A percentile compares a stretch with the other conserved stretches of the same genome.
phyloP scores from a whole-genome alignment of 768 basidiomycete genomes.

The Trametes sanguinea region DNA sequence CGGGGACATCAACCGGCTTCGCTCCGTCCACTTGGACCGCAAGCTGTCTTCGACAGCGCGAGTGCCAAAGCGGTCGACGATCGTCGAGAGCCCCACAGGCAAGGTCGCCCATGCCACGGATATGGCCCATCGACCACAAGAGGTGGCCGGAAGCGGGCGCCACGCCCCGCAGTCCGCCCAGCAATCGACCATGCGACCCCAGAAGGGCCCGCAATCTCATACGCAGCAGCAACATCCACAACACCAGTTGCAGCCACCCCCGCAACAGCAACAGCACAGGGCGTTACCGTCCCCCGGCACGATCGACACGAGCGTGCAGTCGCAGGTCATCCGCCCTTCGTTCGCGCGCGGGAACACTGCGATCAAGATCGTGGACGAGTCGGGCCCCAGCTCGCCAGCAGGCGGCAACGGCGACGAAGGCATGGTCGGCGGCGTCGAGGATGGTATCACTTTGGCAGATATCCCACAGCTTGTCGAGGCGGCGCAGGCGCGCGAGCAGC shows the following conservation, averaged over 20 bases:
- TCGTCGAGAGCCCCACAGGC: conserved; percentile 93
- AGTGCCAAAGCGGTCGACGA: conserved; percentile 89
- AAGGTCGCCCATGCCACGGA: conserved; percentile 79
- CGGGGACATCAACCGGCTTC: conserved; percentile 91
- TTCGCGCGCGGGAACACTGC: conserved; percentile 81
- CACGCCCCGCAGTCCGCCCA: conserved; percentile 30
- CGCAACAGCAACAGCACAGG: conserved; percentile 34
- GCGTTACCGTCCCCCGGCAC: conserved; percentile 37
- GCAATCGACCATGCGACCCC: conserved; percentile 31
- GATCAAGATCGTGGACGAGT: conserved; percentile 87
- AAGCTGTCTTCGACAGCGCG: conserved; percentile 94
- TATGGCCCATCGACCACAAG: conserved; percentile 41
- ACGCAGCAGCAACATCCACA: conserved; percentile 25
- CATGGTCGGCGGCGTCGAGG: conserved; percentile 70
- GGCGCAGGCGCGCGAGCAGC: conserved; percentile 87
- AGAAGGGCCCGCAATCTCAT: conserved; percentile 16
- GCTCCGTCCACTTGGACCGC: conserved; percentile 91
- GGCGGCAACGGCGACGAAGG: conserved; percentile 45
- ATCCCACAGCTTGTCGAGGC: conserved; percentile 92
- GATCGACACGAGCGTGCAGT: conserved; percentile 35
- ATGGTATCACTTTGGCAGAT: conserved; percentile 91
- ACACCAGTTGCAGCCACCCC: conserved; percentile 30
- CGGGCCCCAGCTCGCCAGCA: conserved; percentile 70
- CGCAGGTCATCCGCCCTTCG: conserved; percentile 62
- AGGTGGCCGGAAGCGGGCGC: conserved; percentile 23